A percentile compares a stretch with the other conserved stretches of the same genome.
These are phyloP conservation scores for Themeda triandra DNA, from an alignment of 176 grass and related monocot species.

Conservation along the genomic window DNA sequence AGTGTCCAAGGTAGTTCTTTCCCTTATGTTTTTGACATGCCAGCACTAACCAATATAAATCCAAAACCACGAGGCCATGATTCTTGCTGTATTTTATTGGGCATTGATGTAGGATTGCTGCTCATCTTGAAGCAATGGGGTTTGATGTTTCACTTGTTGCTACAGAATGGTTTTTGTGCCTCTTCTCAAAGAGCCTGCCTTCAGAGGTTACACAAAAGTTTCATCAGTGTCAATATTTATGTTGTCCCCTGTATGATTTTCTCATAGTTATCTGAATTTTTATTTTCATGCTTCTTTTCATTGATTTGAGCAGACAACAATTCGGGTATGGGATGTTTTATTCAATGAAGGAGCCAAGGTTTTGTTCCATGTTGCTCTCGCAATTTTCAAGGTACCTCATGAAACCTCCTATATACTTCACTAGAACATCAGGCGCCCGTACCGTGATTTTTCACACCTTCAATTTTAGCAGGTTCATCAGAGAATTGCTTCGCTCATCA, in stretches of 20 bases:
- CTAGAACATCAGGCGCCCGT: too few relatives aligned
- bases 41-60: neutral
- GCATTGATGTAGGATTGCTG: conserved; percentile 66
- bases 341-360: conserved; percentile 99
- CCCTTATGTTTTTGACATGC: neutral
- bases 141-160: conserved; percentile 98
- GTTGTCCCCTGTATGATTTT: neutral
- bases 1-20: conserved; percentile 68
- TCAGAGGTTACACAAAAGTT: conserved; percentile 65
- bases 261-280: neutral
- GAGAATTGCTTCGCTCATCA: too few relatives aligned
- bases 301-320: conserved; percentile 63
- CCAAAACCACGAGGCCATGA: neutral
- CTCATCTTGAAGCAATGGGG: conserved; percentile 79
- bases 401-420: neutral
- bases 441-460: too few relatives aligned
- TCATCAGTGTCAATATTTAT: neutral
- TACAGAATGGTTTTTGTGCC: conserved; percentile 97
- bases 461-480: too few relatives aligned
- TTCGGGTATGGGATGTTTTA: conserved; percentile 93
- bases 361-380: conserved; percentile 92
- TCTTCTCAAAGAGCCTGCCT: conserved; percentile 94
- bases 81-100: neutral
- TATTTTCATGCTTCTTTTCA: neutral
- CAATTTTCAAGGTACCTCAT: conserved; percentile 81